Evolutionary conservation across 306 rosid genomes (phyloP).

Genomic region (Dalbergia oliveri): DNA sequence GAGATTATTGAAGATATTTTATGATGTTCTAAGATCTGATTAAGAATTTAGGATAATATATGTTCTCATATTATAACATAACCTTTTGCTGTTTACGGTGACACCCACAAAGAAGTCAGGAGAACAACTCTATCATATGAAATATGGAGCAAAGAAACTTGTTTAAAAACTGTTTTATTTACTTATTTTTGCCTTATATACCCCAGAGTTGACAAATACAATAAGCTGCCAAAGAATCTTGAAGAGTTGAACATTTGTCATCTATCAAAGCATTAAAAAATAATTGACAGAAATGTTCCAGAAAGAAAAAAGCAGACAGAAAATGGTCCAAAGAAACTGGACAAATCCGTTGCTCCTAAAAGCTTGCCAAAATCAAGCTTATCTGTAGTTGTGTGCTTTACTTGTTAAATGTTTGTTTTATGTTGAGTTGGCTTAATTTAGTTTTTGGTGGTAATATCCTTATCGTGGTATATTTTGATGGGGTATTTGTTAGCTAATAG

Average conservation of each 20-base stretch:
- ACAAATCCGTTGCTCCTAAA: background rate
- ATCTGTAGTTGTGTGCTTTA: background rate
- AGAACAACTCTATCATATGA: background rate
- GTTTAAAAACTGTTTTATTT: background rate
- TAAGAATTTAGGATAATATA: too few species aligned
- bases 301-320: background rate
- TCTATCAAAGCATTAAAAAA: background rate
- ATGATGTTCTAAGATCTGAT: too few species aligned
- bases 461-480: slow-evolving; percentile 13
- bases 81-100: too few species aligned
- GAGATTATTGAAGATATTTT: too few species aligned
- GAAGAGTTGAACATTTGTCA: background rate
- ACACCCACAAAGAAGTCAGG: background rate
- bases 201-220: background rate
- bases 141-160: background rate
- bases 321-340: slow-evolving; percentile 22
- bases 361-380: background rate
- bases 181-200: background rate
- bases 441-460: slow-evolving; percentile 32
- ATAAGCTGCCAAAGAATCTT: background rate
- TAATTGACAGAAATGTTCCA: background rate
- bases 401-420: slow-evolving; percentile 12
- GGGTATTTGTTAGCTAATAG: background rate
- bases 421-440: slow-evolving; percentile 11
- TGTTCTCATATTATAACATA: too few species aligned